Conservation (phyloP, 495 filamentous ascomycete genomes). For the Cercophora newfieldiana region DNA sequence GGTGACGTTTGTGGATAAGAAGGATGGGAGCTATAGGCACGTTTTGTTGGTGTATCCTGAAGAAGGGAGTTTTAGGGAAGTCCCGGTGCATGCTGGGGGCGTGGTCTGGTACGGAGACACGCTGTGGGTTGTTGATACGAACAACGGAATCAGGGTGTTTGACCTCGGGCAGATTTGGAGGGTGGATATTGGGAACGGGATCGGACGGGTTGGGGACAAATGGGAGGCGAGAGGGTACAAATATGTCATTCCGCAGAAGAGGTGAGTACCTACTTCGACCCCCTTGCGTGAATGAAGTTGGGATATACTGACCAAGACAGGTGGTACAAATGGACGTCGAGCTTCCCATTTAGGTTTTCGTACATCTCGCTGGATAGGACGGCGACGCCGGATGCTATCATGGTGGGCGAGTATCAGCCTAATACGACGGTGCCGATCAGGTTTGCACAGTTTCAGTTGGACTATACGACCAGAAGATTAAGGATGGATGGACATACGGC, state of each 20-base stretch:
- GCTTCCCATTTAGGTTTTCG: conserved; percentile 17
- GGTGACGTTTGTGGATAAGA: conserved; percentile 39
- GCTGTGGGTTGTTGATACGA: conserved; percentile 20
- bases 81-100: conserved; percentile 19
- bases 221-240: too few species aligned
- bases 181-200: conserved; percentile 10
- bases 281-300: too few species aligned
- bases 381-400: conserved; percentile 12
- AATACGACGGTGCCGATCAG: conserved; percentile 16
- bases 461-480: conserved; percentile 16
- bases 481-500: conserved; percentile 13
- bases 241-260: too few species aligned
- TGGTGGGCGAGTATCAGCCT: conserved; percentile 22
- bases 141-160: conserved; percentile 20
- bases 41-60: conserved; percentile 34
- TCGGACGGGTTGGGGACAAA: conserved; percentile 15
- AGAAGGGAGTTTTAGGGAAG: conserved; percentile 15
- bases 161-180: conserved; percentile 20
- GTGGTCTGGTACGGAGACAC: conserved; percentile 23
- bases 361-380: conserved; percentile 22
- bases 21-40: conserved; percentile 38
- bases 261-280: too few species aligned
- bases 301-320: too few species aligned
- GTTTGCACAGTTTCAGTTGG: conserved; percentile 14
- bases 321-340: conserved; percentile 23